Evolutionary conservation across 2,329 filamentous ascomycete species (phyloP).

Genomic region (Pseudohalonectria lignicola): DNA sequence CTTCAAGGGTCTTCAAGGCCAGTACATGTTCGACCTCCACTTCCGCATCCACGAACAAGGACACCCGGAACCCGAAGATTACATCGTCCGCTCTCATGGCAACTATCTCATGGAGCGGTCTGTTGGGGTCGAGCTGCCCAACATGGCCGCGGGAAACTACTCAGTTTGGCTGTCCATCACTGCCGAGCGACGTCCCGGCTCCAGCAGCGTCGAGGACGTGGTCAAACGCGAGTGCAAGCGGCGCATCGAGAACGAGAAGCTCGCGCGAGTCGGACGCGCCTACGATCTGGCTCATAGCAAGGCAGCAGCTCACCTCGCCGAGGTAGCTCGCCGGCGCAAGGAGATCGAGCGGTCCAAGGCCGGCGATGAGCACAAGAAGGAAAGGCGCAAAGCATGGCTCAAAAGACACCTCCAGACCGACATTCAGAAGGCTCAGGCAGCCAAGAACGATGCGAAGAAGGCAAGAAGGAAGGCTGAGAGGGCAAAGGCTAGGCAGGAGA

Average conservation of each 20-base stretch:
- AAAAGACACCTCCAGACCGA: constrained; percentile 23
- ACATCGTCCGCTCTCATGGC: constrained; percentile 41
- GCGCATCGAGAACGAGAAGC: constrained; percentile 64
- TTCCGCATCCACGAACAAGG: constrained; percentile 40
- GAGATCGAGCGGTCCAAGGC: constrained; percentile 34
- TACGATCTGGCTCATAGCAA: constrained; percentile 64
- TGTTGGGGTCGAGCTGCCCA: constrained; percentile 61
- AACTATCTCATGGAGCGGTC: constrained; percentile 57
- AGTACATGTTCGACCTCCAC: constrained; percentile 41
- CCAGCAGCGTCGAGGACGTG: constrained; percentile 49
- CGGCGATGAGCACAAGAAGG: constrained; percentile 31
- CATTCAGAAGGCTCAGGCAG: constrained; percentile 25
- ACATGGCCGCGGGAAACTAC: constrained; percentile 65
- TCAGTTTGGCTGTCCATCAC: constrained; percentile 66
- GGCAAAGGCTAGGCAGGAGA: too few species aligned
- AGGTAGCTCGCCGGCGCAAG: constrained; percentile 36
- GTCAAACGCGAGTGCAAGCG: constrained; percentile 52
- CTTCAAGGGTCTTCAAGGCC: constrained; percentile 44
- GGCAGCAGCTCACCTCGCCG: constrained; percentile 20
- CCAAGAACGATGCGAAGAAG: constrained; percentile 30
- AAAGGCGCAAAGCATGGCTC: constrained; percentile 24
- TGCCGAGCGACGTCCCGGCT: constrained; percentile 44
- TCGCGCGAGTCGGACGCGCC: constrained; percentile 57
- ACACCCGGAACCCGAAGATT: constrained; percentile 32
- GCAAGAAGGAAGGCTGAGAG: constrained; percentile 21